These are phyloP conservation scores for Malus sylvestris DNA, from an alignment of 306 rosid species.

Conservation along the genomic window DNA sequence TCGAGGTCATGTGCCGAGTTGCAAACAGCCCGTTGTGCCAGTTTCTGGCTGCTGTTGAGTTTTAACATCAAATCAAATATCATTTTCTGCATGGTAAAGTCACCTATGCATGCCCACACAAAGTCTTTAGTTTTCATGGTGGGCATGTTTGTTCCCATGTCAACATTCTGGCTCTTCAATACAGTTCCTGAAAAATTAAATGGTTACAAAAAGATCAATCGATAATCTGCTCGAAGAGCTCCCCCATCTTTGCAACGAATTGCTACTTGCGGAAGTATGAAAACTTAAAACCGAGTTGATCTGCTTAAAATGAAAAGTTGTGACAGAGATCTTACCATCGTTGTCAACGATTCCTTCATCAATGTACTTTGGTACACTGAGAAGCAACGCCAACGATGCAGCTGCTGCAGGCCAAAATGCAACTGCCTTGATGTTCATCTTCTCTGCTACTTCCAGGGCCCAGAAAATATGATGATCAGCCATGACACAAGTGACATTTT, in stretches of 20 bases:
- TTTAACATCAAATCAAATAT: not conserved
- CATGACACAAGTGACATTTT: slow-evolving; percentile 28
- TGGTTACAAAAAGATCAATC: not conserved
- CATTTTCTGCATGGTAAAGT: slow-evolving; percentile 6
- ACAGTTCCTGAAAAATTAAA: not conserved
- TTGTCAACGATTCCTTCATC: slow-evolving; percentile 22
- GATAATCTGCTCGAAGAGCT: not conserved
- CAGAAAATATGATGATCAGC: slow-evolving; percentile 29
- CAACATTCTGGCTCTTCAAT: slow-evolving; percentile 9
- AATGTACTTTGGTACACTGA: slow-evolving; percentile 27
- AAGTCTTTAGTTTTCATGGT: slow-evolving; percentile 13
- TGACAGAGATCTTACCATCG: slow-evolving; percentile 25
- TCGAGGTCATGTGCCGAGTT: not conserved
- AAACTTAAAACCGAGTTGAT: no score
- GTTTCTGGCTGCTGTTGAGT: not conserved
- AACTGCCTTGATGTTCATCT: slow-evolving; percentile 31
- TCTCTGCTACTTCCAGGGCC: slow-evolving; percentile 49
- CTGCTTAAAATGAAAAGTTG: no score
- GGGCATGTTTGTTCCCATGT: slow-evolving; percentile 25
- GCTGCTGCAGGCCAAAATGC: slow-evolving; percentile 45
- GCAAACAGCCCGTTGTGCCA: not conserved
- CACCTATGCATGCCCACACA: not conserved
- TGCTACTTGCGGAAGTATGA: slow-evolving; percentile 8
- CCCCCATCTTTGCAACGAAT: not conserved
- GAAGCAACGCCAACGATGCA: slow-evolving; percentile 19